Evolutionary conservation across 2,329 filamentous ascomycete genomes (phyloP).

Genomic region (Arachnomyces sp.): DNA sequence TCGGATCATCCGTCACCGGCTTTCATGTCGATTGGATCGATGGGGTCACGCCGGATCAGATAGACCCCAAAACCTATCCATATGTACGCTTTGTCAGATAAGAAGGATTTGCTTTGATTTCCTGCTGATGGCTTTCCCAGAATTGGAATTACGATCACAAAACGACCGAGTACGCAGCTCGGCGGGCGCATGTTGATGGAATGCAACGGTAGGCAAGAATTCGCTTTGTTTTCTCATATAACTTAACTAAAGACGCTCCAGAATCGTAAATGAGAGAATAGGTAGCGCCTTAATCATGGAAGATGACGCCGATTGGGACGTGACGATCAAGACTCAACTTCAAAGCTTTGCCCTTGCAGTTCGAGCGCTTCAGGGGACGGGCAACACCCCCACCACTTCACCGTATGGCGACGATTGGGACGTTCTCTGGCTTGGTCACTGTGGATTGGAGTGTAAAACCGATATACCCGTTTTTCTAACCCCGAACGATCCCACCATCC

Average conservation of each 20-base stretch:
- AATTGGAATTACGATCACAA: conserved; percentile 16
- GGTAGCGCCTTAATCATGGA: conserved; percentile 47
- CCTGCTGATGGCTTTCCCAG: no score
- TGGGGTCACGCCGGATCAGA: conserved; percentile 25
- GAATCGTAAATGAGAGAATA: conserved; percentile 39
- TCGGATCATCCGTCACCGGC: conserved; percentile 35
- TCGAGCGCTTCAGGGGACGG: conserved; percentile 12
- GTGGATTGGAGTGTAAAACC: conserved; percentile 13
- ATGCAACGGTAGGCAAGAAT: no score
- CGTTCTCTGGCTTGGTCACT: conserved; percentile 39
- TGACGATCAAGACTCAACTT: conserved; percentile 43
- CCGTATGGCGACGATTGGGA: conserved; percentile 49
- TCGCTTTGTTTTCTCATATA: no score
- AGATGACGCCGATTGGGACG: conserved; percentile 52
- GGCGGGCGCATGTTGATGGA: conserved; percentile 16
- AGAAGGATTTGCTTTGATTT: no score
- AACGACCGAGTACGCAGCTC: conserved; percentile 13
- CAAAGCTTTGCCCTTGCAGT: no score
- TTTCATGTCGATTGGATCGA: conserved; percentile 39
- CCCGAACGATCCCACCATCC: conserved; percentile 12
- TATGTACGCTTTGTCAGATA: no score
- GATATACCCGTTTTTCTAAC: conserved; percentile 10
- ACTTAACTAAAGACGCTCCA: no score
- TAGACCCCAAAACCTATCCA: conserved; percentile 14
- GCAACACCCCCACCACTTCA: conserved; percentile 18